phyloP scores from a whole-genome alignment of 1,284 basidiomycete species.

The Cutaneotrichosporon daszewskae region DNA sequence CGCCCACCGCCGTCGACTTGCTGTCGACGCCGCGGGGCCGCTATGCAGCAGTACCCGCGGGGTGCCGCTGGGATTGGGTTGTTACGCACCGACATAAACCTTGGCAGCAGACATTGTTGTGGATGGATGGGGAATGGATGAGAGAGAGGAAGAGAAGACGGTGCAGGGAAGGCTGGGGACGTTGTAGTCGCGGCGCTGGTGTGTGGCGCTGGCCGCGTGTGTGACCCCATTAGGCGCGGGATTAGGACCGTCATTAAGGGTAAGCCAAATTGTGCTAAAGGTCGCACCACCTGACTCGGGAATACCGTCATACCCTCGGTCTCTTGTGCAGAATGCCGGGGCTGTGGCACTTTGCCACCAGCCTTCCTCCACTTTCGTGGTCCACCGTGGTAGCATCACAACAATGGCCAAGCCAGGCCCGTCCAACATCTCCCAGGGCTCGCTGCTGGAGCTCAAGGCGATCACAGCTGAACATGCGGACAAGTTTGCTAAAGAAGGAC shows the following conservation, averaged over 20 bases:
- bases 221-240: too few species aligned
- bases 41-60: too few species aligned
- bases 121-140: not conserved
- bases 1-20: too few species aligned
- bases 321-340: too few species aligned
- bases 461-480: conserved; percentile 46
- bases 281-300: too few species aligned
- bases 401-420: conserved; percentile 7
- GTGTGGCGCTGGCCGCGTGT: not conserved
- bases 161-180: conserved; percentile 1
- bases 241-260: too few species aligned
- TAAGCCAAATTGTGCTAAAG: too few species aligned
- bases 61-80: not conserved
- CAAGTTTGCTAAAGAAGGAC: conserved; percentile 41
- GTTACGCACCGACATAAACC: conserved; percentile 23
- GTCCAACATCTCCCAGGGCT: conserved; percentile 32
- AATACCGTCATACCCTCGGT: too few species aligned
- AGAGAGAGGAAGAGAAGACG: not conserved
- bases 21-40: too few species aligned
- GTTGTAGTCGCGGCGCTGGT: not conserved
- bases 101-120: conserved; percentile 20
- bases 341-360: conserved; percentile 7
- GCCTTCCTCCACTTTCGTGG: not conserved
- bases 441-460: conserved; percentile 42
- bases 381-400: conserved; percentile 3